Evolutionary conservation across 2,329 filamentous ascomycete genomes (phyloP).

Genomic region (Penicillium sp.): DNA sequence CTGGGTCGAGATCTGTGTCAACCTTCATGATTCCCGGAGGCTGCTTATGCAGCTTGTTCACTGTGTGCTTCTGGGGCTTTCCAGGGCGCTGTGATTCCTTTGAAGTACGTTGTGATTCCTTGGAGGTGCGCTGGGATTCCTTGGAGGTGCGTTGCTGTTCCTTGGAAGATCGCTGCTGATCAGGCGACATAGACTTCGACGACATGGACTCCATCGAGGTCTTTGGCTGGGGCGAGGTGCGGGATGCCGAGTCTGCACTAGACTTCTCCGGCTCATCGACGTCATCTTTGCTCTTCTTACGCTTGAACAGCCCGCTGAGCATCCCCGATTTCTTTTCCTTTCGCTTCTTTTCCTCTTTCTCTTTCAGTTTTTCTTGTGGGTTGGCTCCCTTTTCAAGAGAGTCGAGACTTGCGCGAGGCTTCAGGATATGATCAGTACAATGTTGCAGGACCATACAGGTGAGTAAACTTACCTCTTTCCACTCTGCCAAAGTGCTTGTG

Average conservation of each 20-base stretch:
- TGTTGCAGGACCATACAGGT: not conserved
- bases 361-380: slow-evolving; percentile 65
- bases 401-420: slow-evolving; percentile 70
- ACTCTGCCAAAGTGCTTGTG: slow-evolving; percentile 28
- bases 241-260: slow-evolving; percentile 58
- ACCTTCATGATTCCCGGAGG: slow-evolving; percentile 52
- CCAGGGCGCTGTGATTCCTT: slow-evolving; percentile 18
- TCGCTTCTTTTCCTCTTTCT: slow-evolving; percentile 77
- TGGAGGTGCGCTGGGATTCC: not conserved
- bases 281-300: slow-evolving; percentile 58
- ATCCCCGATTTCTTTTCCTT: slow-evolving; percentile 72
- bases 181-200: slow-evolving; percentile 31
- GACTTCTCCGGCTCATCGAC: slow-evolving; percentile 58
- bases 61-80: slow-evolving; percentile 58
- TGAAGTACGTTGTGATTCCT: not conserved
- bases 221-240: slow-evolving; percentile 48
- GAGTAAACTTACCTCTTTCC: slow-evolving; percentile 40
- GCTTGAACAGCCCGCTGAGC: slow-evolving; percentile 70
- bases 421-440: slow-evolving; percentile 31
- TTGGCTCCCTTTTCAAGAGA: slow-evolving; percentile 70
- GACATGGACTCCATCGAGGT: slow-evolving; percentile 46
- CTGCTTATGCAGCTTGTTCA: slow-evolving; percentile 70
- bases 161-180: slow-evolving; percentile 28
- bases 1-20: slow-evolving; percentile 38
- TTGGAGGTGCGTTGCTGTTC: slow-evolving; percentile 53